Conservation (phyloP, 192 early-diverging fungal species). For the Linnemannia zychae region DNA sequence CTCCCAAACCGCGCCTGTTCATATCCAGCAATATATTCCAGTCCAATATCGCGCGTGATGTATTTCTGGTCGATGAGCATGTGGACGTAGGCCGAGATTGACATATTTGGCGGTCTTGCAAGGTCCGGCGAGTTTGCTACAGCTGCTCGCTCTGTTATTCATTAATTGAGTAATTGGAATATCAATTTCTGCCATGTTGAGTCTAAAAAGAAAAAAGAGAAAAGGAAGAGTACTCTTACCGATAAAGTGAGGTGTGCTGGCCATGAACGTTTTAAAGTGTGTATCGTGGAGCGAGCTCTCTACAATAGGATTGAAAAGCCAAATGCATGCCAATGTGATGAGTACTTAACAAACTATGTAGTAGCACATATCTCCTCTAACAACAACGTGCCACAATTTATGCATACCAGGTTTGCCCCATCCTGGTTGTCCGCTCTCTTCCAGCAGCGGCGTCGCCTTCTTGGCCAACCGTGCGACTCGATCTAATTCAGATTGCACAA, state of each 20-base stretch:
- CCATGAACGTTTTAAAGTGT: conserved; percentile 67
- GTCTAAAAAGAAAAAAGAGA: too few species aligned
- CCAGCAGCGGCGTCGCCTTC: conserved; percentile 56
- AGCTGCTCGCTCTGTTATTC: conserved; percentile 60
- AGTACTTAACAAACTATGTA: too few species aligned
- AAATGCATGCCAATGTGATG: too few species aligned
- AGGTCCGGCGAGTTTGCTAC: conserved; percentile 51
- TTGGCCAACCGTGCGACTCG: conserved; percentile 54
- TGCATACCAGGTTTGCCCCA: conserved; percentile 65
- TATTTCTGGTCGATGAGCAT: conserved; percentile 62
- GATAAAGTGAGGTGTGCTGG: conserved; percentile 67
- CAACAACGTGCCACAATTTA: background rate
- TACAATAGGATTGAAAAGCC: background rate
- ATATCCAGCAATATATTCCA: conserved; percentile 68
- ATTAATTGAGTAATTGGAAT: background rate
- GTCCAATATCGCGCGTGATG: conserved; percentile 59
- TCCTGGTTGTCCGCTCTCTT: conserved; percentile 63
- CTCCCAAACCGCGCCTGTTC: conserved; percentile 68
- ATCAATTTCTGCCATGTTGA: background rate
- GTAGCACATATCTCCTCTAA: too few species aligned
- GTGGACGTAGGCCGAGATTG: conserved; percentile 66
- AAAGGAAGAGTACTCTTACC: conserved; percentile 50
- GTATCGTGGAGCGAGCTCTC: conserved; percentile 58
- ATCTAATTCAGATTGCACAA: conserved; percentile 60
- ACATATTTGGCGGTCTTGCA: conserved; percentile 62